Conservation (phyloP, 1,284 basidiomycete genomes). For the Volvariella surrecta region DNA sequence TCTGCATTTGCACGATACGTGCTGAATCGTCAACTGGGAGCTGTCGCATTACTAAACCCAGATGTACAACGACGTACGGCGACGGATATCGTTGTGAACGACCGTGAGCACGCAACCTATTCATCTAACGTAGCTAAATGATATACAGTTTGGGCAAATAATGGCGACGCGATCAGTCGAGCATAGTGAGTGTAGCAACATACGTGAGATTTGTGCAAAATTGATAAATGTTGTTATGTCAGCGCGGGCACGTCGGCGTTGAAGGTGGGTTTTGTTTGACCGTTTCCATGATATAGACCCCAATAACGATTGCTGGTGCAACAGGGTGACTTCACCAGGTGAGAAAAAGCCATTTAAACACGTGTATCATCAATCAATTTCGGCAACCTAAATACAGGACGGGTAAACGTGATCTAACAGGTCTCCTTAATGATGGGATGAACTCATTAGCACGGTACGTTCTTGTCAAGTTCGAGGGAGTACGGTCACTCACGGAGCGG, state of each 20-base stretch:
- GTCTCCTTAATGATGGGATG: slow-evolving; percentile 88
- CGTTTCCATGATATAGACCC: slow-evolving; percentile 1
- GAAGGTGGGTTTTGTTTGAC: slow-evolving; percentile 45
- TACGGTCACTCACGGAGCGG: not conserved
- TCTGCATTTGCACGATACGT: slow-evolving; percentile 86
- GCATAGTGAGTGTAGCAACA: slow-evolving; percentile 59
- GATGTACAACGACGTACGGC: slow-evolving; percentile 43
- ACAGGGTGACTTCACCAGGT: slow-evolving; percentile 93
- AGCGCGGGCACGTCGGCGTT: slow-evolving; percentile 87
- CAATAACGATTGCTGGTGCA: slow-evolving; percentile 2
- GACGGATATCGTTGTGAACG: slow-evolving; percentile 80
- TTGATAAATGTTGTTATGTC: slow-evolving; percentile 10
- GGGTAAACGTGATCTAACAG: slow-evolving; percentile 86
- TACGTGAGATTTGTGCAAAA: slow-evolving; percentile 3
- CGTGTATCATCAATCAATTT: too few species aligned
- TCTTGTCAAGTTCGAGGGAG: slow-evolving; percentile 1
- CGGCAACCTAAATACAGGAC: too few species aligned
- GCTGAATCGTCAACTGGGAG: slow-evolving; percentile 73
- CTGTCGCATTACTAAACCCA: slow-evolving; percentile 61
- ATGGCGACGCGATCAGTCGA: slow-evolving; percentile 82
- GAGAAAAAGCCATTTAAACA: slow-evolving; percentile 9
- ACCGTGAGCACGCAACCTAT: slow-evolving; percentile 41
- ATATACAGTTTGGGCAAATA: slow-evolving; percentile 85
- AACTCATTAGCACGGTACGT: slow-evolving; percentile 76
- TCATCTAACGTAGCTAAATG: slow-evolving; percentile 1